phyloP scores from a whole-genome alignment of 1,284 basidiomycete species.

The Gymnopus androsaceus region DNA sequence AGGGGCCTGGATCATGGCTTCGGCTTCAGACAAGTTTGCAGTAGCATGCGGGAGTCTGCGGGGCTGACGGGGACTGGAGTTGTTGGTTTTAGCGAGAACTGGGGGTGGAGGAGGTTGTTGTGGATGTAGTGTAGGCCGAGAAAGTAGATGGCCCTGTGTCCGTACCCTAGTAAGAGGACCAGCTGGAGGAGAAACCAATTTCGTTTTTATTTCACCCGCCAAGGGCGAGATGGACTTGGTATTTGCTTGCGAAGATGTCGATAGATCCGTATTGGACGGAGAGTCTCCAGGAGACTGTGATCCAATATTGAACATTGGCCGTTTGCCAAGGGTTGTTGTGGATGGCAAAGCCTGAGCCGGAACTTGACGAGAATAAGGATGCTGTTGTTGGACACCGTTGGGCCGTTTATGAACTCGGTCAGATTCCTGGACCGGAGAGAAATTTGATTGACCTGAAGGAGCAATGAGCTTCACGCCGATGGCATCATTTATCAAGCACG shows the following conservation, averaged over 20 bases:
- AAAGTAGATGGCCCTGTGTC: neutral
- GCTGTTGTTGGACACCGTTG: neutral
- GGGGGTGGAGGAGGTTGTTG: neutral
- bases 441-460: neutral
- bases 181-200: neutral
- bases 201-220: neutral
- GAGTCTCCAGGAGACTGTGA: conserved; percentile 47
- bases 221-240: neutral
- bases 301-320: conserved; percentile 55
- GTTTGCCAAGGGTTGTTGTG: conserved; percentile 25
- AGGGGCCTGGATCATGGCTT: conserved; percentile 16
- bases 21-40: conserved; percentile 7
- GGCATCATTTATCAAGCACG: neutral
- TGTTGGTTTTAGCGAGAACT: neutral
- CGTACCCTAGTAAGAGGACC: neutral
- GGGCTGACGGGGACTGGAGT: neutral
- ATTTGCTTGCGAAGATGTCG: conserved; percentile 6
- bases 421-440: conserved; percentile 1
- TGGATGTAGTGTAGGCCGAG: neutral
- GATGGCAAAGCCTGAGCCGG: conserved; percentile 6
- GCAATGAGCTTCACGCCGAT: neutral
- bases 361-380: conserved; percentile 10
- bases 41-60: conserved; percentile 4
- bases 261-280: conserved; percentile 14
- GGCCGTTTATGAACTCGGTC: conserved; percentile 20